phyloP scores from a whole-genome alignment of 2,329 filamentous ascomycete genomes.

The Fusarium incarnatum region DNA sequence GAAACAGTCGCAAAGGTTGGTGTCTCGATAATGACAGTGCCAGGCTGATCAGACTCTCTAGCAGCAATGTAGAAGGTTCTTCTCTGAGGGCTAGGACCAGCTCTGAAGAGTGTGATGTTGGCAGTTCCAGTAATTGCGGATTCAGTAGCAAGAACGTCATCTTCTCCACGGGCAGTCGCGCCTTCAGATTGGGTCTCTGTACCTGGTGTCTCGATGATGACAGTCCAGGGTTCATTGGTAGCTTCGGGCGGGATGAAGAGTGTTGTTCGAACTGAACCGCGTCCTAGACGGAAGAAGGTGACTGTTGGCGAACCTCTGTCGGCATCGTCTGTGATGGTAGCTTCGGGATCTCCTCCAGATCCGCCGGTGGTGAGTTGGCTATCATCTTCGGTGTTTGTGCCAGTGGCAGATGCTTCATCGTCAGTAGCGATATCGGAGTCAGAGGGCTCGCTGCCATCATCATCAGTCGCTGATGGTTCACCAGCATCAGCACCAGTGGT shows the following conservation, averaged over 20 bases:
- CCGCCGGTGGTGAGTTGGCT: neutral
- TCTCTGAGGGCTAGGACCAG: neutral
- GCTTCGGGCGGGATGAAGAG: slow-evolving; percentile 11
- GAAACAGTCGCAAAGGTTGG: neutral
- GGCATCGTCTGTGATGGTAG: neutral
- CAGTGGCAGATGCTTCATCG: neutral
- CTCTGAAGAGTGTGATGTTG: slow-evolving; percentile 17
- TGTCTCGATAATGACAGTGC: slow-evolving; percentile 17
- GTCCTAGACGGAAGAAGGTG: slow-evolving; percentile 24
- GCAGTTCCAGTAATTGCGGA: slow-evolving; percentile 8
- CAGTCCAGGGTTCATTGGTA: slow-evolving; percentile 8
- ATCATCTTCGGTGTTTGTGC: neutral
- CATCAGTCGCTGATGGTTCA: neutral
- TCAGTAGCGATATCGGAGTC: neutral
- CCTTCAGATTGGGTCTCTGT: slow-evolving; percentile 20
- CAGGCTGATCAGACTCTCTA: neutral
- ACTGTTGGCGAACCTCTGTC: neutral
- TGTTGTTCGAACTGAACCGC: neutral
- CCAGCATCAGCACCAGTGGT: neutral
- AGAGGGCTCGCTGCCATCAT: neutral
- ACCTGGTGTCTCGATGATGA: slow-evolving; percentile 9
- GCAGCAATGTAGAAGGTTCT: slow-evolving; percentile 11
- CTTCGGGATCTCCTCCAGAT: neutral
- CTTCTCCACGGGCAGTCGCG: neutral
- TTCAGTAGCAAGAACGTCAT: neutral